phyloP scores from a whole-genome alignment of 2,329 filamentous ascomycete species.

The Diaporthe helianthi region DNA sequence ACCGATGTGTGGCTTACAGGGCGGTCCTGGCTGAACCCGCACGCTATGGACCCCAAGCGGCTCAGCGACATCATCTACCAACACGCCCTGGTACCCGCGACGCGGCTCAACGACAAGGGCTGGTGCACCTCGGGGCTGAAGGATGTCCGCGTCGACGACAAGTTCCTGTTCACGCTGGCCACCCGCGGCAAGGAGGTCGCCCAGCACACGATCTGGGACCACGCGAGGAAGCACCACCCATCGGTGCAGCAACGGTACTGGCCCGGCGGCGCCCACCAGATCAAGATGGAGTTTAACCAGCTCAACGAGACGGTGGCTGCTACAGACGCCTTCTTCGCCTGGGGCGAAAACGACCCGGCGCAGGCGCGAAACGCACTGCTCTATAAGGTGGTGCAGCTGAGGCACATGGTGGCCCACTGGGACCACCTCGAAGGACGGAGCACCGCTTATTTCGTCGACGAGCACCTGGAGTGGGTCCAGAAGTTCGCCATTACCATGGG shows the following conservation, averaged over 20 bases:
- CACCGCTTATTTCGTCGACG: rapidly evolving
- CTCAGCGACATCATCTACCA: background rate
- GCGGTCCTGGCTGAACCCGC: background rate
- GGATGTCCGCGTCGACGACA: background rate
- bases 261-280: background rate
- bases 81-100: background rate
- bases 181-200: background rate
- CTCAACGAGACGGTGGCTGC: background rate
- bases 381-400: background rate
- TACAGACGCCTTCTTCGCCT: background rate
- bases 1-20: background rate
- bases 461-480: background rate
- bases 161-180: background rate
- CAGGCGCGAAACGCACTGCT: background rate
- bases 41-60: background rate
- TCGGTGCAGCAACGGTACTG: rapidly evolving
- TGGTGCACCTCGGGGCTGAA: background rate
- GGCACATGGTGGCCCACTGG: background rate
- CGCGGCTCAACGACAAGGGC: background rate
- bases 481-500: background rate
- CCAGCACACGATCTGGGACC: background rate
- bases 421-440: rapidly evolving
- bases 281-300: background rate
- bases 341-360: background rate
- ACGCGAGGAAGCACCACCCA: background rate